Base-by-base conservation (phyloP, 768 basidiomycete species). In the Hirschioporus abietinus region DNA sequence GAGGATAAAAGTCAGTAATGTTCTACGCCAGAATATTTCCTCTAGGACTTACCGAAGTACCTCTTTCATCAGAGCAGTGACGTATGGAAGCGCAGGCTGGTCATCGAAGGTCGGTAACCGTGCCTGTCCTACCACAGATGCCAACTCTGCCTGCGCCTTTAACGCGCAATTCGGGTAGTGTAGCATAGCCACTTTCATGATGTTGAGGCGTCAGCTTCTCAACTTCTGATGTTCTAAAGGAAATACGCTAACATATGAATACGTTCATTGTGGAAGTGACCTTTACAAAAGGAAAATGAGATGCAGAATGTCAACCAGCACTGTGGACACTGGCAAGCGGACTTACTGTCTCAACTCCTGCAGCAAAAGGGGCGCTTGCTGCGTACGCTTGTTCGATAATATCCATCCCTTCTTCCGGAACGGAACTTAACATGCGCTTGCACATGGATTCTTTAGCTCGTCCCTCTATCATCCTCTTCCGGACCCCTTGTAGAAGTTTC, bases 331-430 rank as follows among this genome's bases (percentile, higher is more conserved):
- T n/a, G n/a, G 30, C 30, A 30, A 8, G 30, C 30, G 30, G 20
- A 71, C 74, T 65, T 42, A 80, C 80, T 58, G 80, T 81, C 64
- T 83, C 82, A 20, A 80, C 81, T 0, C 82, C 82, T 23, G 82
- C 82, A 1, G 80, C 82, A 67, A 83, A 83, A 0, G 82, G 81
- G 62, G 79, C 77, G 6, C 77, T 79, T 26, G 81, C 75, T 1
- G 80, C 74, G 70, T 83, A 83, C 15, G 81, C 82, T 10, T 83
- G 69, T 57, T 83, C 81, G 17, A 82, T 65, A 34, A 81, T 81
- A 5, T 71, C 69, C 77, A 82, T 76, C 1, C 78, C 80, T 35
- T 75, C 77, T 12, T 79, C 80, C 0, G 76, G 78, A 10, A 75
- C 73, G 5, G 79, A 77, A 52, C 42, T 52, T 15, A 52, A 23